These are phyloP conservation scores for Penicillium sp. DNA, from an alignment of 2,329 filamentous ascomycete species.

Conservation along the genomic window DNA sequence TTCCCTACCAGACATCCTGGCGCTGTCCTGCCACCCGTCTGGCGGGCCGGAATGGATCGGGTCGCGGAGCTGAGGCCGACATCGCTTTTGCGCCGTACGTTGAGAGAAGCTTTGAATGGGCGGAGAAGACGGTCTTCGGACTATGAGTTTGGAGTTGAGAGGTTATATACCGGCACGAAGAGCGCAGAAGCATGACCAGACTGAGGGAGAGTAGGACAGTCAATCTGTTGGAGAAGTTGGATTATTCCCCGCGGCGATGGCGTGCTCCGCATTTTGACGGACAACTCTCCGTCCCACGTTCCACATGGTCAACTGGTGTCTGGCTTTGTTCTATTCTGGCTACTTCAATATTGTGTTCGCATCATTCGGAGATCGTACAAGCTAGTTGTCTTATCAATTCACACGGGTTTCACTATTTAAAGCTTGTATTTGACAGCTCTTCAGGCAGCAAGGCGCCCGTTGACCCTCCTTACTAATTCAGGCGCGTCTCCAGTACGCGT, in stretches of 20 bases:
- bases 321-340: neutral
- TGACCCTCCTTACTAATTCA: slow-evolving; percentile 3
- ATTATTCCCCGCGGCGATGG: slow-evolving; percentile 15
- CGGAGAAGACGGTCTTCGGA: neutral
- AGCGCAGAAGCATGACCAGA: slow-evolving; percentile 10
- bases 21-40: slow-evolving; percentile 49
- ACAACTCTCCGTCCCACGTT: neutral
- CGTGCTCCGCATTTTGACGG: slow-evolving; percentile 17
- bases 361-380: neutral
- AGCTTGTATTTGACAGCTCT: neutral
- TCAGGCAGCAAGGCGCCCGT: slow-evolving; percentile 7
- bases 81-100: slow-evolving; percentile 33
- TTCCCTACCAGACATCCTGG: slow-evolving; percentile 49
- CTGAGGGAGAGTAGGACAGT: slow-evolving; percentile 7
- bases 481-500: slow-evolving; percentile 5
- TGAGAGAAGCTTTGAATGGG: slow-evolving; percentile 16
- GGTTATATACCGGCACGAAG: slow-evolving; percentile 3
- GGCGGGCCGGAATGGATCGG: slow-evolving; percentile 47
- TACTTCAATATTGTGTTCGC: neutral
- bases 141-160: slow-evolving; percentile 1
- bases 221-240: slow-evolving; percentile 1
- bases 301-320: neutral
- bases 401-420: neutral
- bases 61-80: slow-evolving; percentile 38
- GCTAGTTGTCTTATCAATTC: neutral